A percentile compares a stretch with the other conserved stretches of the same genome.
phyloP scores from a whole-genome alignment of 139 green algal species.

The Marvania coccoides region DNA sequence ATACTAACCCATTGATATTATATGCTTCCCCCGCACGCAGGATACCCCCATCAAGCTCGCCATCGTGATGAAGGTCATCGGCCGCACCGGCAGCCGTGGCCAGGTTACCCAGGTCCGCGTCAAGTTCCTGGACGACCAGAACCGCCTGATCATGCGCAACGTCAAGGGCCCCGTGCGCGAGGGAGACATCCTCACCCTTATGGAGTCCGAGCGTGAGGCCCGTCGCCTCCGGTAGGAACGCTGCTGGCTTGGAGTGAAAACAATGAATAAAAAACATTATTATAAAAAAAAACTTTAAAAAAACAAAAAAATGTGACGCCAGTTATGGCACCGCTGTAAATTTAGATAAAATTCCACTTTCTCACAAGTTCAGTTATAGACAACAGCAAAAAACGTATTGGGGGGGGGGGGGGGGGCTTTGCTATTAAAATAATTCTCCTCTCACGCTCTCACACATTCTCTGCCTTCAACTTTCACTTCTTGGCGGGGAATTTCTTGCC shows the following conservation, averaged over 20 bases:
- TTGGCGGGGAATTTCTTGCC: slow-evolving; percentile 1
- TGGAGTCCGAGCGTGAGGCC: slow-evolving; percentile 99
- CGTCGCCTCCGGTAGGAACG: slow-evolving; percentile 73
- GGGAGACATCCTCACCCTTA: slow-evolving; percentile 96
- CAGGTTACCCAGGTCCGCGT: slow-evolving; percentile 99
- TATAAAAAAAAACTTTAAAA: too few species aligned
- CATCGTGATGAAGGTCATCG: slow-evolving; percentile 99
- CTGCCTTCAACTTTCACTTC: neutral
- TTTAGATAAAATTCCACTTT: too few species aligned
- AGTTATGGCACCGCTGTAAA: too few species aligned
- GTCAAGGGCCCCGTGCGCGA: slow-evolving; percentile 99
- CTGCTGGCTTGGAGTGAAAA: too few species aligned
- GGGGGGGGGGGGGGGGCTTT: neutral
- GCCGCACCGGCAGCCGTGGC: slow-evolving; percentile 92
- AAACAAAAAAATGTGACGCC: too few species aligned
- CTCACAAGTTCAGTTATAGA: too few species aligned
- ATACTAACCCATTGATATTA: too few species aligned
- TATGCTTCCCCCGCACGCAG: too few species aligned
- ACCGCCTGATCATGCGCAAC: slow-evolving; percentile 98
- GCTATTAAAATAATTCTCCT: neutral
- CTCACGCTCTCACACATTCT: neutral
- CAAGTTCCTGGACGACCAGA: slow-evolving; percentile 98
- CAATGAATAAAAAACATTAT: too few species aligned
- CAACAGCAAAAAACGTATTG: neutral
- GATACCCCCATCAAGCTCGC: slow-evolving; percentile 90